Evolutionary conservation across 805 yeast species (phyloP).

Genomic region (Helenozyma baotianmanensis): DNA sequence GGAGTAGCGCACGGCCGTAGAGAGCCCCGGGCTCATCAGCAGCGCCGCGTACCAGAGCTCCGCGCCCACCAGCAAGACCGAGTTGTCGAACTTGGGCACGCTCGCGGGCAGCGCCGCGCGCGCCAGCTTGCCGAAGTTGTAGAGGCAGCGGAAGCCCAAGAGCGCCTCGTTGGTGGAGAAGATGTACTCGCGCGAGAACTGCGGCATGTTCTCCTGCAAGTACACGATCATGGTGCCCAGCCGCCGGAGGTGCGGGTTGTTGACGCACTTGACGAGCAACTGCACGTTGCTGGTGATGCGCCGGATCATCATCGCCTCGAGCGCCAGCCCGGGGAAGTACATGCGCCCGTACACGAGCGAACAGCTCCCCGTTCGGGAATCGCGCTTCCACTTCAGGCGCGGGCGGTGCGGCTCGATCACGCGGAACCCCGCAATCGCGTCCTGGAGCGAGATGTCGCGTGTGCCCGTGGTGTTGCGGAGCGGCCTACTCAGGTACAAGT

Average conservation of each 20-base stretch:
- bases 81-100: conserved; percentile 47
- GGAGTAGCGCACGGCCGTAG: conserved; percentile 79
- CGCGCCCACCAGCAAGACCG: conserved; percentile 70
- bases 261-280: conserved; percentile 67
- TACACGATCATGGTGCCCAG: conserved; percentile 61
- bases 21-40: conserved; percentile 84
- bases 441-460: conserved; percentile 52
- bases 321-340: conserved; percentile 79
- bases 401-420: conserved; percentile 44
- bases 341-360: conserved; percentile 76
- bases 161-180: conserved; percentile 82
- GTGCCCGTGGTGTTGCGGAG: conserved; percentile 50
- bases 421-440: conserved; percentile 65
- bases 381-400: conserved; percentile 3
- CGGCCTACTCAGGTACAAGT: conserved; percentile 65
- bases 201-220: conserved; percentile 63
- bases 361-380: conserved; percentile 5
- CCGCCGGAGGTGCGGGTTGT: conserved; percentile 53
- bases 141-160: conserved; percentile 74
- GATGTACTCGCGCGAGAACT: conserved; percentile 65
- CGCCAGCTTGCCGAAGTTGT: conserved; percentile 48
- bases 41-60: conserved; percentile 86
- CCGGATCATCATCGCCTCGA: conserved; percentile 83
- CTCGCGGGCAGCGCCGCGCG: conserved; percentile 5
- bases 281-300: conserved; percentile 58